Base-by-base conservation (phyloP, 2,329 filamentous ascomycete genomes). In the Nakataea oryzae region DNA sequence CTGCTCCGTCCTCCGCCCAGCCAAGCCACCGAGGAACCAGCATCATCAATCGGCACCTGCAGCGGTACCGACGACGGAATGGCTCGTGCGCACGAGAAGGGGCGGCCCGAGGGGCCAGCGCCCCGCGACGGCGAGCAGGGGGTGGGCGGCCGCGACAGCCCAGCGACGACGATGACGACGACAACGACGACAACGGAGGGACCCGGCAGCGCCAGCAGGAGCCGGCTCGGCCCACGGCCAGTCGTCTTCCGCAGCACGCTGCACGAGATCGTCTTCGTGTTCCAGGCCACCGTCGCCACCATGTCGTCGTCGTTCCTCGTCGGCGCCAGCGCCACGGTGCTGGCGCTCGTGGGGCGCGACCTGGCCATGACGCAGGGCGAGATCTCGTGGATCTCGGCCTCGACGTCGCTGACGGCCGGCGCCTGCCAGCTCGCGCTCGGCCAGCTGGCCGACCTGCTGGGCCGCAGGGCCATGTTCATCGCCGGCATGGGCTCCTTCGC, bases 371-470 rank as follows among this genome's bases (percentile, higher is more conserved):
- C 80, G 3, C 83, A 82, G 58, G 82, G 85, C 1, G 79, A 90
- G 67, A 82, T 89, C 28, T 86, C 86, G 0, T 89, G 86, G 86
- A 85, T 89, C 64, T 79, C 78, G 58, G 85, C 85, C 9, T 80
- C 85, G n/a, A 78, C 82, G 54, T 82, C 82, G n/a, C 76, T 90
- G 21, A 82, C 82, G 1, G 83, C 83, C 47, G 86, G 86, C 8
- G 80, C 86, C 0, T 84, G 89, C 66, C 78, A 90, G 65, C 78
- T 90, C 11, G 82, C 86, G 66, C 86, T 89, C 63, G 86, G 86
- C 54, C 83, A 83, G 66, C 73, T 88, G 8, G 85, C 86, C 2
- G 86, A 89, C 68, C 75, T 88, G 57, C 84, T 89, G 58, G 86
- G 86, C n/a, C 79, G 86, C 41, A 85, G 84, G 66, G 66, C 73